Percentiles rank a stretch among this genome's conserved stretches.
Conservation (phyloP, 805 yeast genomes). For the Ogataea salicorniae region DNA sequence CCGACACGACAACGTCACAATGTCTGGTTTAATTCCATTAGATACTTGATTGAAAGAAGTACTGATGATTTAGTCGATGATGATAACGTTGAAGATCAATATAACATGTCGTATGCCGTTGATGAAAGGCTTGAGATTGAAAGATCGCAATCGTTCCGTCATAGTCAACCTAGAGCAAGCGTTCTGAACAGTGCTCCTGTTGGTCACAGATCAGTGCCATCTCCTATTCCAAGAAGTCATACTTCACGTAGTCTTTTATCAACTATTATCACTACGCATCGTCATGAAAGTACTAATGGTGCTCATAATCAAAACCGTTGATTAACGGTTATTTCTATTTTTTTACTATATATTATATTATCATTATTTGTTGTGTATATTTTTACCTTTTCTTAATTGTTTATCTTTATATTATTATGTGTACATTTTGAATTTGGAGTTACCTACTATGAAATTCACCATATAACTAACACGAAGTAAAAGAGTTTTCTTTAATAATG, state of each 20-base stretch:
- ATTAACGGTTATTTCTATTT: too few relatives aligned
- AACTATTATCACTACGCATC: constrained; percentile 8
- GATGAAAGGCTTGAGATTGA: constrained; percentile 28
- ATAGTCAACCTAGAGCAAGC: constrained; percentile 20
- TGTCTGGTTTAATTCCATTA: constrained; percentile 82
- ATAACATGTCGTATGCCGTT: constrained; percentile 21
- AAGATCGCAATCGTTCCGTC: constrained; percentile 25
- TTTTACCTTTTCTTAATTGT: background rate
- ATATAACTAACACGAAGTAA: background rate
- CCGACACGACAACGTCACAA: constrained; percentile 83
- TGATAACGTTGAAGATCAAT: constrained; percentile 37
- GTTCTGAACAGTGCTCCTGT: constrained; percentile 2
- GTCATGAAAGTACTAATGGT: background rate
- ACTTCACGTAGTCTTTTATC: constrained; percentile 15
- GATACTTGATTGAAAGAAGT: constrained; percentile 65
- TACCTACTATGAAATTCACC: background rate
- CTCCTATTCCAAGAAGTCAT: constrained; percentile 12
- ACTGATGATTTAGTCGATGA: constrained; percentile 52
- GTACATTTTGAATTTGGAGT: background rate
- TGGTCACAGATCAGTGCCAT: constrained; percentile 7
- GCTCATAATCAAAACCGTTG: too few relatives aligned
- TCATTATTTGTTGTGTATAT: too few relatives aligned
- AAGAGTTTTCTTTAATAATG: too few relatives aligned
- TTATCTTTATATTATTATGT: background rate
- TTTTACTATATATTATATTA: background rate